Evolutionary conservation across 2,329 filamentous ascomycete genomes (phyloP).

Genomic region (Neopestalotiopsis rosae): DNA sequence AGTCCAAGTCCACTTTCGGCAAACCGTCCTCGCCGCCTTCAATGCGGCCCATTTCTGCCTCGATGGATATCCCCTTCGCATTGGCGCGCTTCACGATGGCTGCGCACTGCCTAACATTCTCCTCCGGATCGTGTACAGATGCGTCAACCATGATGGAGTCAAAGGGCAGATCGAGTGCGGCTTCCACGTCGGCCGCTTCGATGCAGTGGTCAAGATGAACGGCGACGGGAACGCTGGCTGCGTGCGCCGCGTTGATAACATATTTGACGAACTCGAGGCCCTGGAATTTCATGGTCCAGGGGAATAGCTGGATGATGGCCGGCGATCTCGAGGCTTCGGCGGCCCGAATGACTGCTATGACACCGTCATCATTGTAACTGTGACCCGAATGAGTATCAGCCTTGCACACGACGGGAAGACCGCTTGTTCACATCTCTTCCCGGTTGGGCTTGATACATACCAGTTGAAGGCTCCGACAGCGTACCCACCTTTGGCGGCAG

Average conservation of each 20-base stretch:
- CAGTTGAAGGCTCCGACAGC: conserved; percentile 51
- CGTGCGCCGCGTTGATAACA: conserved; percentile 52
- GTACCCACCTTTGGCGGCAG: conserved; percentile 51
- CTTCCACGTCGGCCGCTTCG: conserved; percentile 31
- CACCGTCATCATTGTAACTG: conserved; percentile 65
- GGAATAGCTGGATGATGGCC: conserved; percentile 69
- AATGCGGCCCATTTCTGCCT: conserved; percentile 69
- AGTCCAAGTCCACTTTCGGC: conserved; percentile 61
- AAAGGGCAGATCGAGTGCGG: conserved; percentile 48
- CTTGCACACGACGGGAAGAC: no score
- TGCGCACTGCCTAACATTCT: conserved; percentile 63
- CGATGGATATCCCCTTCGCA: conserved; percentile 63
- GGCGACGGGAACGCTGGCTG: conserved; percentile 56
- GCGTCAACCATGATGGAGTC: conserved; percentile 73
- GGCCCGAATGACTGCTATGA: conserved; percentile 64
- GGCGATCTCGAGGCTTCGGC: conserved; percentile 65
- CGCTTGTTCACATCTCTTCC: not conserved
- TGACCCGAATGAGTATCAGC: not conserved
- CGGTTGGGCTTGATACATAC: conserved; percentile 28
- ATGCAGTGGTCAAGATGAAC: conserved; percentile 66
- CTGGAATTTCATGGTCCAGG: conserved; percentile 67
- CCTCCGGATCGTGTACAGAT: conserved; percentile 66
- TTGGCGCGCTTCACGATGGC: conserved; percentile 65
- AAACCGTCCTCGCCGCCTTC: conserved; percentile 69
- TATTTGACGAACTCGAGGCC: conserved; percentile 52